Evolutionary conservation across 2,329 filamentous ascomycete genomes (phyloP), one percentile per base, ranked within the genome.

Genomic region (Pseudogymnoascus sp.): DNA sequence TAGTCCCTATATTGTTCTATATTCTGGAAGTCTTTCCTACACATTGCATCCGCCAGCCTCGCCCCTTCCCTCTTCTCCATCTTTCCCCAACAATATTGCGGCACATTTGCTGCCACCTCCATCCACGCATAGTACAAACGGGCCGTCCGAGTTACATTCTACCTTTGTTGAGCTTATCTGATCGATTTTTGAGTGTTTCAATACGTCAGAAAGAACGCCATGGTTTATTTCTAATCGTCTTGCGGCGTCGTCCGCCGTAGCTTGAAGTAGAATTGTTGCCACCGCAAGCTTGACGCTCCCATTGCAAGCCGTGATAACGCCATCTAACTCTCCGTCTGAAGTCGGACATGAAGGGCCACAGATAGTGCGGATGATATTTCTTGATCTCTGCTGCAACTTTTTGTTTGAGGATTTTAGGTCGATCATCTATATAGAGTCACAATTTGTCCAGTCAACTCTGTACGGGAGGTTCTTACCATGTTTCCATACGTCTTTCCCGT

Each of bases 41-140:
- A 77, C 64, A 66, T 78, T 78, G 61, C 75, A 76, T 15, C 74
- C 70, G 2, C 75, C 74, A 36, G 72, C 69, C 33, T 68, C 69
- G 4, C 75, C 75, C 25, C 66, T 66, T 1, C 70, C 71, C 0
- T 66, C 59, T 4, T 65, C 51, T 2, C 72, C 72, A 15, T 67
- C 60, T 1, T 62, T 61, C 13, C 70, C 68, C 4, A 73, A 63
- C 9, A 76, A 63, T 2, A 70, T 71, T n/a, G 76, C 77, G 17
- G 74, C 75, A 63, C 76, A 77, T 63, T 77, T 77, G 2, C 71
- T 76, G 0, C 76, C 76, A 13, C 77, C 77, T 0, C 75, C 76
- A 66, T 79, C 76, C 15, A 78, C 70, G 38, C 76, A 77, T 1
- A 78, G 67, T 3, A 73, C 69, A 59, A 69, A 29, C 21, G 21